These are phyloP conservation scores for Ophioceras dolichostomum DNA, from an alignment of 2,329 filamentous ascomycete species.

Conservation along the genomic window DNA sequence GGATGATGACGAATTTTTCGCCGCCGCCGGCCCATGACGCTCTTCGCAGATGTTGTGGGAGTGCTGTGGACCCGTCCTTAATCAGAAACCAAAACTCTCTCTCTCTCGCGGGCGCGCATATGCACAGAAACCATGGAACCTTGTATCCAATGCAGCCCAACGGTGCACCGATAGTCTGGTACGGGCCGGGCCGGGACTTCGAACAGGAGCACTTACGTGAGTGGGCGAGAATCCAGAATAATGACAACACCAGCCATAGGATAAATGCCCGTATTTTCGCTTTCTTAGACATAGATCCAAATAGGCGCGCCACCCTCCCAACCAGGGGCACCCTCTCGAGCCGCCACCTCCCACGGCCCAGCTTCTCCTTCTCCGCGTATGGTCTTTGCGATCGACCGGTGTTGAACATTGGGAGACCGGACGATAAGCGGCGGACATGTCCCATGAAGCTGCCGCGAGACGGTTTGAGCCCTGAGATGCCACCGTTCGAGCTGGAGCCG, in stretches of 20 bases:
- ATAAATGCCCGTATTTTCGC: constrained; percentile 52
- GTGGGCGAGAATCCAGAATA: constrained; percentile 55
- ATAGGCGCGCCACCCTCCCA: constrained; percentile 31
- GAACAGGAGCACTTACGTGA: constrained; percentile 50
- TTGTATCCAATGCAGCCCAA: no score
- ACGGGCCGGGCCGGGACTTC: no score
- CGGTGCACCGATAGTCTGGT: no score
- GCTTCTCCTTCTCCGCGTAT: constrained; percentile 70
- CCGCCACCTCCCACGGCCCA: constrained; percentile 45
- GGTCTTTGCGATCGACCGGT: constrained; percentile 20
- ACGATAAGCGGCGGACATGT: constrained; percentile 71
- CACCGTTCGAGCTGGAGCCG: constrained; percentile 68
- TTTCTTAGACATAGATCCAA: constrained; percentile 47
- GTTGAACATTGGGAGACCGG: constrained; percentile 64
- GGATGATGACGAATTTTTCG: constrained; percentile 82
- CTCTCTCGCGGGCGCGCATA: no score
- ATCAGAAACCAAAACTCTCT: no score
- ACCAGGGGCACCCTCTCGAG: constrained; percentile 30
- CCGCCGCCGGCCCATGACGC: constrained; percentile 67
- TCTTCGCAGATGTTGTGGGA: constrained; percentile 56
- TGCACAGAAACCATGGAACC: no score
- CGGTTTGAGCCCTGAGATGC: no score
- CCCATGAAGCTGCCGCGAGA: constrained; percentile 80
- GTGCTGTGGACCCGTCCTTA: constrained; percentile 30
- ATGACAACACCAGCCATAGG: constrained; percentile 44